Evolutionary conservation across 345 rosid genomes (phyloP).

Genomic region (Hibiscus trionum): DNA sequence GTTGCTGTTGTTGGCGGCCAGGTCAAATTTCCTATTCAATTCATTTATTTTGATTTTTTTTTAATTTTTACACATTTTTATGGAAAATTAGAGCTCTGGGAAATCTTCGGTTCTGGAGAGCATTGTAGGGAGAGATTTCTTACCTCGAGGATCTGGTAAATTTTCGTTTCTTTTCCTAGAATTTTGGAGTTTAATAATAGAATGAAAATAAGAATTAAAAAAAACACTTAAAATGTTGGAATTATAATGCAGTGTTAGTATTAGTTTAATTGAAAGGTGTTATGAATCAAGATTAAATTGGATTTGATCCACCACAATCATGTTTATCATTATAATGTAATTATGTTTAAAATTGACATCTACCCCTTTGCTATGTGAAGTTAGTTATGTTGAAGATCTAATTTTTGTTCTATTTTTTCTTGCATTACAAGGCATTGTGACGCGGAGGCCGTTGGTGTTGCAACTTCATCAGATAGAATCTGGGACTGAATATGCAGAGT

Average conservation of each 20-base stretch:
- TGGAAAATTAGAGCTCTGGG: conserved; percentile 69
- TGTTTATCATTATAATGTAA: neutral
- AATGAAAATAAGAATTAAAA: neutral
- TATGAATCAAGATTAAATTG: conserved; percentile 4
- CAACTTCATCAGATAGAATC: conserved; percentile 88
- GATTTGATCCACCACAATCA: neutral
- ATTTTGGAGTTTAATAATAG: neutral
- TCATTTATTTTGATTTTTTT: neutral
- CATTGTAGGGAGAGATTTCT: conserved; percentile 92
- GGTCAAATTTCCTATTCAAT: conserved; percentile 31
- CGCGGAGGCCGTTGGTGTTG: conserved; percentile 92
- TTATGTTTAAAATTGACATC: neutral
- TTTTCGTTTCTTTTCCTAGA: conserved; percentile 8
- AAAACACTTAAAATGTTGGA: conserved; percentile 7
- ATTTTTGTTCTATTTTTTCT: neutral
- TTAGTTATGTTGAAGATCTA: neutral
- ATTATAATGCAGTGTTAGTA: neutral
- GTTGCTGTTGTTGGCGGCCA: conserved; percentile 99
- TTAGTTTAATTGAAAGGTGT: neutral
- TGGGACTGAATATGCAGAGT: conserved; percentile 87
- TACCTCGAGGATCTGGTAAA: conserved; percentile 99
- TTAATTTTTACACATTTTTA: neutral
- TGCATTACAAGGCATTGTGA: conserved; percentile 63
- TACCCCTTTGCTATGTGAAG: neutral
- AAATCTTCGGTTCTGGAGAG: conserved; percentile 98